Base-by-base conservation (phyloP, 1,284 basidiomycete species). In the Cystobasidium sp. region DNA sequence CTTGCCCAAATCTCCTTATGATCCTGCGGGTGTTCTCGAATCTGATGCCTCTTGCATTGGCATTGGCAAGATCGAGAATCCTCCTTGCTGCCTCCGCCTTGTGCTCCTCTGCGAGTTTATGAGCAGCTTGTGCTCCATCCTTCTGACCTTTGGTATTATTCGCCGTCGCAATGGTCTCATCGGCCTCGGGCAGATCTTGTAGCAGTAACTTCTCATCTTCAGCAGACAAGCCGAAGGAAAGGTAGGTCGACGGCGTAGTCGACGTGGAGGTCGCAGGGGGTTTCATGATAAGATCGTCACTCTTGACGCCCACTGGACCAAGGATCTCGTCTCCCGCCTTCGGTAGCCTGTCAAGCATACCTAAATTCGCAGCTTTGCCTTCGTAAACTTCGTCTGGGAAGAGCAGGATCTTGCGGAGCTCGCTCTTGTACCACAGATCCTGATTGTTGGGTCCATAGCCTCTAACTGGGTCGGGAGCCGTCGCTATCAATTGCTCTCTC, bases 11-110 rank as follows among this genome's bases (percentile, higher is more conserved):
- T 68, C 88, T 89, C 12, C 84, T 83, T 56, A 97, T 86, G 78
- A 96, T 91, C 76, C 93, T 86, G 79, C 88, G 85, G 75, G 90
- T 86, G 82, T 97, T 97, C 83, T 94, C 92, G 77, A 88, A 91
- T 76, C 92, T 88, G 76, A 97, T 90, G 20, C 92, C 93, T 61
- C 84, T 85, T 49, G 92, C 91, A 79, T 90, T 91, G 24, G 95
- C 90, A 80, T 97, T 97, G 75, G 90, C 85, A 79, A 98, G 83
- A 83, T 97, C 94, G 61, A 94, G 83, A 49, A 94, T 84, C 75
- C 87, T 86, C 46, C 89, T 88, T 74, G 97, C 86, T 77, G 85
- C 82, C 75, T 88, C 88, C 10, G 87, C 86, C 82, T 91, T 93
- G 76, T 80, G 79, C 47, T 85, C 71, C 80, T 92, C 89, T 61